Conservation (phyloP, 192 early-diverging fungal species). For the Entophlyctis helioformis region DNA sequence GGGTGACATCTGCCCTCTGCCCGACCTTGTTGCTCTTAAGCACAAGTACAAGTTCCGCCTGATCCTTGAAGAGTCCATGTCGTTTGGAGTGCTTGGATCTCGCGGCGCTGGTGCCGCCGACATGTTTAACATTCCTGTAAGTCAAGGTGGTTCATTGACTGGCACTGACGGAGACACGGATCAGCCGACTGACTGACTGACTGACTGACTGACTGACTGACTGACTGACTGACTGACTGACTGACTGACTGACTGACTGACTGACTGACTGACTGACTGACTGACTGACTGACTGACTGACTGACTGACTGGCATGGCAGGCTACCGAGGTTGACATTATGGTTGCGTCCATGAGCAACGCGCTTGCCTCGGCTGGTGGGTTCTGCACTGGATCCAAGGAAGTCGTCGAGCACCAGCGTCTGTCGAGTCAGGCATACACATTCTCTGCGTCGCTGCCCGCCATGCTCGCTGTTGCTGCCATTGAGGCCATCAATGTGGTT, state of each 20-base stretch:
- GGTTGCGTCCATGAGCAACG: slow-evolving; percentile 67
- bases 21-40: slow-evolving; percentile 72
- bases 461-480: slow-evolving; percentile 78
- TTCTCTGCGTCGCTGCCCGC: slow-evolving; percentile 93
- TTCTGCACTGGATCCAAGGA: slow-evolving; percentile 83
- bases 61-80: slow-evolving; percentile 85
- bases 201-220: too few relatives aligned
- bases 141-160: too few relatives aligned
- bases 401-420: slow-evolving; percentile 81
- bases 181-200: too few relatives aligned
- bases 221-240: too few relatives aligned
- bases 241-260: too few relatives aligned
- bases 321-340: slow-evolving; percentile 79
- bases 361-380: slow-evolving; percentile 75
- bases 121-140: slow-evolving; percentile 57
- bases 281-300: too few relatives aligned
- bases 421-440: slow-evolving; percentile 80
- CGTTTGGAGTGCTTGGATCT: slow-evolving; percentile 78
- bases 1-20: slow-evolving; percentile 78
- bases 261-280: too few relatives aligned
- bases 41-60: slow-evolving; percentile 92
- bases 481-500: slow-evolving; percentile 66
- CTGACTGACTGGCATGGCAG: too few relatives aligned
- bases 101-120: slow-evolving; percentile 83
- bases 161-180: too few relatives aligned